These are phyloP conservation scores for Nidularia pulvinata DNA, from an alignment of 768 basidiomycete species.

Conservation along the genomic window DNA sequence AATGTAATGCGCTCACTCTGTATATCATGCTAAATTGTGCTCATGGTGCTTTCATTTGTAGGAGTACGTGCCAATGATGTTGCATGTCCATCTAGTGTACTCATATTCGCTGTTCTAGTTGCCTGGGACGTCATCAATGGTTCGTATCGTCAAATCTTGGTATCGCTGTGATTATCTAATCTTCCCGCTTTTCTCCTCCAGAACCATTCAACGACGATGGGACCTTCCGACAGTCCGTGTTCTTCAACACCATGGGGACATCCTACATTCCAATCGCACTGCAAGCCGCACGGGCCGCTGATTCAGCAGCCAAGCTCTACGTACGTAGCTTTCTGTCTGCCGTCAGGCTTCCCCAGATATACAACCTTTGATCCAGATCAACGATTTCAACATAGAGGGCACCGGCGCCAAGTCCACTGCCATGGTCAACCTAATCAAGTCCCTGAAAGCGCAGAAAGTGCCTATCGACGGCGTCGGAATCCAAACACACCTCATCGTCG, in stretches of 20 bases:
- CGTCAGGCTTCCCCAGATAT: background rate
- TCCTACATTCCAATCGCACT: slow-evolving; percentile 54
- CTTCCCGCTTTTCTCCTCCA: slow-evolving; percentile 4
- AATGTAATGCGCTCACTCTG: slow-evolving; percentile 25
- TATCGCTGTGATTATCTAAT: too few species aligned
- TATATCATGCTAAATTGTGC: background rate
- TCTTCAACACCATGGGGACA: slow-evolving; percentile 48
- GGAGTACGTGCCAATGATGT: too few species aligned
- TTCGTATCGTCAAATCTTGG: slow-evolving; percentile 1
- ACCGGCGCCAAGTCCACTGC: slow-evolving; percentile 54
- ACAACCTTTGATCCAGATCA: slow-evolving; percentile 19
- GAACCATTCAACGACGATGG: slow-evolving; percentile 65
- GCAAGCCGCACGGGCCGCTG: slow-evolving; percentile 48
- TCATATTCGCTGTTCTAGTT: background rate
- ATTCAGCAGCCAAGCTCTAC: slow-evolving; percentile 57
- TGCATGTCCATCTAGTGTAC: too few species aligned
- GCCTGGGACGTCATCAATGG: slow-evolving; percentile 55
- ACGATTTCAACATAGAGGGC: slow-evolving; percentile 40
- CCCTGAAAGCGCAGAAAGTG: slow-evolving; percentile 37
- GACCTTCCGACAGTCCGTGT: slow-evolving; percentile 50
- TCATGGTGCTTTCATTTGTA: background rate
- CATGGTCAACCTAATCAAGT: slow-evolving; percentile 48
- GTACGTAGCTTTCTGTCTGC: slow-evolving; percentile 19
- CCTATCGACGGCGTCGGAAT: slow-evolving; percentile 62
- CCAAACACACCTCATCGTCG: slow-evolving; percentile 58